Evolutionary conservation across 768 basidiomycete species (phyloP).

Genomic region (Phanerodontia chrysosporium): DNA sequence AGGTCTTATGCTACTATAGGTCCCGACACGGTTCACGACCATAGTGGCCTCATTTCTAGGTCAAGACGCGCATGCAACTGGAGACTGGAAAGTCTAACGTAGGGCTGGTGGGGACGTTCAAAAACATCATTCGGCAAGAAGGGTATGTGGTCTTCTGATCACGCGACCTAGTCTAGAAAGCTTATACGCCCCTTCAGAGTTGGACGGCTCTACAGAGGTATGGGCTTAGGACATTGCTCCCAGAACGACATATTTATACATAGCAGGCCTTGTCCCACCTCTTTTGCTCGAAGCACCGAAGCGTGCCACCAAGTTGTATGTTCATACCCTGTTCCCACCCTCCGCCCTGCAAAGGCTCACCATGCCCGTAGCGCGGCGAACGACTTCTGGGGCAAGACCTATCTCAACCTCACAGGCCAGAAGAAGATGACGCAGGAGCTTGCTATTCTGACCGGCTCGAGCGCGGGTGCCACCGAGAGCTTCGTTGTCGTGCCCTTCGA

Average conservation of each 20-base stretch:
- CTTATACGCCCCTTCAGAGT: constrained; percentile 40
- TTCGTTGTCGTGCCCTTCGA: constrained; percentile 97
- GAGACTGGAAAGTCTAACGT: constrained; percentile 73
- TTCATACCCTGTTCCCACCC: constrained; percentile 6
- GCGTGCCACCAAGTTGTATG: constrained; percentile 92
- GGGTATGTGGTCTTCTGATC: constrained; percentile 53
- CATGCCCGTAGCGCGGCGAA: constrained; percentile 60
- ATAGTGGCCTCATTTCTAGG: constrained; percentile 39
- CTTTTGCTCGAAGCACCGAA: constrained; percentile 96
- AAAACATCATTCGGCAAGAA: constrained; percentile 81
- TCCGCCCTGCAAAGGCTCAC: not conserved
- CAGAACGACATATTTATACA: not conserved
- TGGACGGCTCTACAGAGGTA: constrained; percentile 84
- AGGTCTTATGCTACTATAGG: constrained; percentile 30
- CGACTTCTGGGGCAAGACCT: constrained; percentile 94
- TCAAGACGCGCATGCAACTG: constrained; percentile 99
- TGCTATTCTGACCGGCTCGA: constrained; percentile 88
- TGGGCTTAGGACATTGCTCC: not conserved
- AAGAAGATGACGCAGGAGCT: constrained; percentile 83
- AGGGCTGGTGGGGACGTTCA: constrained; percentile 81
- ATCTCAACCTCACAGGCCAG: constrained; percentile 55
- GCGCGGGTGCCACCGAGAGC: constrained; percentile 93
- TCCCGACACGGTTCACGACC: constrained; percentile 3
- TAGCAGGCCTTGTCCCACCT: constrained; percentile 85
- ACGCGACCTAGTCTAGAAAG: constrained; percentile 7